Base-by-base conservation (phyloP, 352 stramenopile species). In the Globisporangium cederbergense region DNA sequence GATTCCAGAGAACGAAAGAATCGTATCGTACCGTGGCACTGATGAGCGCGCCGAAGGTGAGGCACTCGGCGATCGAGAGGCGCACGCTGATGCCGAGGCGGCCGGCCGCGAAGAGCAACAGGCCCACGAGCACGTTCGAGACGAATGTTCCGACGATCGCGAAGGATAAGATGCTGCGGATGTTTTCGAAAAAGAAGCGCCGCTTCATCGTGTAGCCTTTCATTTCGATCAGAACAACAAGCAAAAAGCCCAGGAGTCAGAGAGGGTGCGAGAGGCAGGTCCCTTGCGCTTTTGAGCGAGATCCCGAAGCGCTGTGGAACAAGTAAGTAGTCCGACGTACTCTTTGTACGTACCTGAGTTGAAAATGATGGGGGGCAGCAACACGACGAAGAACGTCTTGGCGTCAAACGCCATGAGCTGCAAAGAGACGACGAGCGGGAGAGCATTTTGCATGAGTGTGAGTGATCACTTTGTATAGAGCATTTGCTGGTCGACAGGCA, bases 351-450 rank as follows among this genome's bases (percentile, higher is more conserved):
- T 25, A 25, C 22, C 22, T 25, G 83, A 96, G 75, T 98, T 98
- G 78, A 98, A 98, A 63, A 98, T 97, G 66, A 98, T 98, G 8
- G 92, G 93, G 8, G 94, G 94, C 9, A 98, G 76, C 59, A 98
- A 75, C 7, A 79, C 83, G 10, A 98, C 79, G 64, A 98, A 98
- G 71, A 98, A 98, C 36, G 97, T 81, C 66, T 87, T 90, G 14
- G 89, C 81, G 71, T 93, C 86, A 68, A 98, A 98, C 62, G 81
- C 60, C 80, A 90, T 90, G n/a, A 90, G 75, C 51, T 77, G 78
- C 38, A 73, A 56, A 34, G 59, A 8, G 30, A 18, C 22, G 32
- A 36, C 38, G 30, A 59, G 47, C 8, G 20, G 51, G 38, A 43
- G 51, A 57, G 18, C 42, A 20, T 20, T 18, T 47, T 7, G 32